These are phyloP conservation scores for Umbelopsis isabellina DNA, from an alignment of 192 early-diverging fungal genomes.

Conservation along the genomic window DNA sequence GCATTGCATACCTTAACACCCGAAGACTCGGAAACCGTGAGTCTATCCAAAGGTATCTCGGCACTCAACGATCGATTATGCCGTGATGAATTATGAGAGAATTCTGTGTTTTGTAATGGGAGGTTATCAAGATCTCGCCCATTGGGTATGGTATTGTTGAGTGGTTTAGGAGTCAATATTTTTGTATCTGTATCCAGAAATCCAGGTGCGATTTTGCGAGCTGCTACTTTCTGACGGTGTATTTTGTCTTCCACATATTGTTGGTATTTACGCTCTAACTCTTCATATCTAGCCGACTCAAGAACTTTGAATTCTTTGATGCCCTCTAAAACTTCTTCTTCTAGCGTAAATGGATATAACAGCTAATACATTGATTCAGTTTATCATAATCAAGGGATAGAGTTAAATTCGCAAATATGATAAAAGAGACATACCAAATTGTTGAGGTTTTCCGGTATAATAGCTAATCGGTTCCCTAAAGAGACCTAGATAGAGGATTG, in stretches of 20 bases:
- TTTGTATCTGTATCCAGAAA: constrained; percentile 63
- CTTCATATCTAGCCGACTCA: constrained; percentile 33
- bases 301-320: constrained; percentile 39
- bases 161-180: constrained; percentile 54
- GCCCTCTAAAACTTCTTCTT: constrained; percentile 52
- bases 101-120: neutral
- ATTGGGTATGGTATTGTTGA: constrained; percentile 32
- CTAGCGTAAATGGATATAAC: constrained; percentile 56
- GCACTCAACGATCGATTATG: constrained; percentile 11
- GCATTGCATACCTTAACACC: neutral
- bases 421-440: constrained; percentile 29
- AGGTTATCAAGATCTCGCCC: neutral
- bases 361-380: constrained; percentile 9
- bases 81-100: neutral
- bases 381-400: neutral
- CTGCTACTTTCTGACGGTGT: constrained; percentile 51
- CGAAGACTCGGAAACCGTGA: neutral
- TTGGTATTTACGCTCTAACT: constrained; percentile 36
- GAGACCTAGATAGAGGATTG: constrained; percentile 24
- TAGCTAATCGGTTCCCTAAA: constrained; percentile 23
- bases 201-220: constrained; percentile 67
- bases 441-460: constrained; percentile 38
- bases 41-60: neutral
- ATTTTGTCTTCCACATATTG: constrained; percentile 47
- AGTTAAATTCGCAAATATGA: neutral